phyloP scores from a whole-genome alignment of 306 rosid genomes.

The Carpinus viminea region DNA sequence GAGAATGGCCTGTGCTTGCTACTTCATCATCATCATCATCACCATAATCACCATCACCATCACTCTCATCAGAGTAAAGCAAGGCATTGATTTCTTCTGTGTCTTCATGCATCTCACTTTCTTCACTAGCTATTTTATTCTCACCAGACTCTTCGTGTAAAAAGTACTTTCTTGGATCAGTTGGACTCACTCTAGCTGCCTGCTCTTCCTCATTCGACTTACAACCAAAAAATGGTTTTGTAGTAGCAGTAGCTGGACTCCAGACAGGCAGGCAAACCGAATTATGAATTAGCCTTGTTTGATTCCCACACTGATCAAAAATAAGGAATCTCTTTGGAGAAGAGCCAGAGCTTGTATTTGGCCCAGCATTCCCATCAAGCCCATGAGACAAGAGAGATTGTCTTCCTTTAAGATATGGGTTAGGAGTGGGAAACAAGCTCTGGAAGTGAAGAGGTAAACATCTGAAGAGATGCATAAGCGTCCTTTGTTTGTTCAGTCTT shows the following conservation, averaged over 20 bases:
- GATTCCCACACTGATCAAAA: constrained; percentile 65
- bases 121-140: constrained; percentile 42
- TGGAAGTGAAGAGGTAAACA: constrained; percentile 27
- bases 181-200: constrained; percentile 27
- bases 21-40: constrained; percentile 66
- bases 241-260: constrained; percentile 39
- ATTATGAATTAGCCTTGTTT: constrained; percentile 60
- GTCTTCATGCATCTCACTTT: constrained; percentile 86
- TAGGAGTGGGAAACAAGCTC: constrained; percentile 33
- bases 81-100: constrained; percentile 86
- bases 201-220: constrained; percentile 25
- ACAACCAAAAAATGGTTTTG: constrained; percentile 15
- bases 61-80: constrained; percentile 69
- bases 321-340: constrained; percentile 64
- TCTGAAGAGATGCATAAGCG: constrained; percentile 41
- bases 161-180: constrained; percentile 33
- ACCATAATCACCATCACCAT: constrained; percentile 15
- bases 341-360: constrained; percentile 38
- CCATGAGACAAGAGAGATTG: constrained; percentile 17
- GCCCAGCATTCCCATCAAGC: constrained; percentile 31
- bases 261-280: constrained; percentile 45
- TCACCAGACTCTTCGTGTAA: constrained; percentile 35
- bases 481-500: constrained; percentile 40
- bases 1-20: constrained; percentile 70
- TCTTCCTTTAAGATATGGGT: constrained; percentile 30